These are phyloP conservation scores for Fraxinus greggii DNA, from an alignment of 305 asterid species.

Conservation along the genomic window DNA sequence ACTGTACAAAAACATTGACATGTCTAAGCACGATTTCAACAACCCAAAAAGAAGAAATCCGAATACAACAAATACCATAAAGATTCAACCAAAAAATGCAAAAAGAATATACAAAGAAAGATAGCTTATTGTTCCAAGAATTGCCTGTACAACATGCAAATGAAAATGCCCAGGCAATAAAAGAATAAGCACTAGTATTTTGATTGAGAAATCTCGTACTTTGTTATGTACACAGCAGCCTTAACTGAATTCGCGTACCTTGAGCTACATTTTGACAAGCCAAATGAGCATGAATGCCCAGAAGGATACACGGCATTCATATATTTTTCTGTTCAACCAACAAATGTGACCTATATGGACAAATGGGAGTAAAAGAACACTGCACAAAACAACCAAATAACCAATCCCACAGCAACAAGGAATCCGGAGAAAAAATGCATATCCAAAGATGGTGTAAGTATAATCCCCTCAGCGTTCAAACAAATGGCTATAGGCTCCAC, in stretches of 20 bases:
- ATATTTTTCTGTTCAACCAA: constrained; percentile 29
- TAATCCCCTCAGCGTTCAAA: constrained; percentile 21
- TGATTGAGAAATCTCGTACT: constrained; percentile 30
- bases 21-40: neutral
- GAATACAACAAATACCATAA: neutral
- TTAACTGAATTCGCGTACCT: constrained; percentile 22
- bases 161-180: neutral
- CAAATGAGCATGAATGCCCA: constrained; percentile 22
- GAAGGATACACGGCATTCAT: neutral
- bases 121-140: neutral
- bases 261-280: constrained; percentile 39
- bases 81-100: neutral
- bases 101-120: neutral
- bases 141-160: neutral
- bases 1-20: neutral
- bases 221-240: constrained; percentile 44
- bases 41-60: neutral
- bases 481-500: constrained; percentile 28
- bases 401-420: constrained; percentile 33
- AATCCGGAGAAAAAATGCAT: constrained; percentile 26
- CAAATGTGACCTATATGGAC: constrained; percentile 30
- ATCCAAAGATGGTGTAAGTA: constrained; percentile 22
- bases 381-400: constrained; percentile 39
- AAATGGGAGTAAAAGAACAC: constrained; percentile 35
- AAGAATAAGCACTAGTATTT: neutral